Evolutionary conservation across 2,329 filamentous ascomycete genomes (phyloP).

Genomic region (Ramichloridium luteum): DNA sequence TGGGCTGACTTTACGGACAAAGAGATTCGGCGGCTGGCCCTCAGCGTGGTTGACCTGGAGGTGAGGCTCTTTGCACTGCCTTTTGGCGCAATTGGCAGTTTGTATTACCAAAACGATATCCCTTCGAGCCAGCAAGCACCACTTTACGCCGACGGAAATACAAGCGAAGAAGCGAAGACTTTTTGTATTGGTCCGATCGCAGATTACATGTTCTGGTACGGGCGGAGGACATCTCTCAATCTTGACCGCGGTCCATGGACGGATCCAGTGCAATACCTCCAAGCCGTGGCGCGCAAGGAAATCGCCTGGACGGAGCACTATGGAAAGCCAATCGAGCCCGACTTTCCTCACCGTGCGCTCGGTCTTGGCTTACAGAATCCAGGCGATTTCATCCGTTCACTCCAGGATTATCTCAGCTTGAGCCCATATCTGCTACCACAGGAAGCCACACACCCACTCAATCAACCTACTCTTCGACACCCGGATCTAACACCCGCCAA

Average conservation of each 20-base stretch:
- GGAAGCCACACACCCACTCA: conserved; percentile 1
- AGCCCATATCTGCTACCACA: conserved; percentile 11
- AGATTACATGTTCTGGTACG: conserved; percentile 1
- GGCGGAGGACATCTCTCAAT: background rate
- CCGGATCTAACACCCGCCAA: conserved; percentile 25
- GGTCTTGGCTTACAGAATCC: conserved; percentile 19
- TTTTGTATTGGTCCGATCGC: conserved; percentile 1
- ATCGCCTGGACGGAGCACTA: conserved; percentile 18
- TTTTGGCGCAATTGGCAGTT: conserved; percentile 14
- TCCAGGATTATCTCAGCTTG: conserved; percentile 19
- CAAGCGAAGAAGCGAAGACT: background rate
- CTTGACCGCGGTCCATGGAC: background rate
- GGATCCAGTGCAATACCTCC: conserved; percentile 7
- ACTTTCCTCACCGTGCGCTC: background rate
- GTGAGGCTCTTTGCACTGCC: background rate
- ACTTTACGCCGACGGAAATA: background rate
- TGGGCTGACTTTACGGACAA: conserved; percentile 8
- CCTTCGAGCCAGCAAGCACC: conserved; percentile 1
- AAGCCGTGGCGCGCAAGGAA: conserved; percentile 22
- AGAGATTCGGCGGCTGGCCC: conserved; percentile 10
- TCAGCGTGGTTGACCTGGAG: conserved; percentile 1
- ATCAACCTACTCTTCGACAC: conserved; percentile 21
- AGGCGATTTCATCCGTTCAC: conserved; percentile 14
- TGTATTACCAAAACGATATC: conserved; percentile 23
- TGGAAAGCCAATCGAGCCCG: conserved; percentile 11